These are phyloP conservation scores for Naganishia vaughanmartiniae DNA, from an alignment of 768 basidiomycete species.

Conservation along the genomic window DNA sequence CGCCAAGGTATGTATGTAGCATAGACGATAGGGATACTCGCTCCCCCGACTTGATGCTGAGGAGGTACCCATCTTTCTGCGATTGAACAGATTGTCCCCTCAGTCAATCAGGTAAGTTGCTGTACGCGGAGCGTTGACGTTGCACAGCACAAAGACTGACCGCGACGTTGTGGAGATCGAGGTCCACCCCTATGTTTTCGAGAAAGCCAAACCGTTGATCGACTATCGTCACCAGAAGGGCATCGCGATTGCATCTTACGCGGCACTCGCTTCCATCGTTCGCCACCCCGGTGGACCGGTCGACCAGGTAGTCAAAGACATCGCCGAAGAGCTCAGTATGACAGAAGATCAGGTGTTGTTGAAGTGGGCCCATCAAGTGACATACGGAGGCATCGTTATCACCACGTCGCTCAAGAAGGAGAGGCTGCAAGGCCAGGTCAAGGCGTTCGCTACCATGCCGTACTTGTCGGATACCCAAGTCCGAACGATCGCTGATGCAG, in stretches of 20 bases:
- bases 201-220: slow-evolving; percentile 38
- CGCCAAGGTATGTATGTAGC: slow-evolving; percentile 38
- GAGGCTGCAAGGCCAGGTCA: slow-evolving; percentile 8
- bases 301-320: slow-evolving; percentile 32
- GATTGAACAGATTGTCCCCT: slow-evolving; percentile 39
- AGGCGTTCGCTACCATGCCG: neutral
- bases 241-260: slow-evolving; percentile 44
- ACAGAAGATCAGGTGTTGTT: slow-evolving; percentile 41
- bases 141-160: neutral
- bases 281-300: slow-evolving; percentile 33
- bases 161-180: slow-evolving; percentile 46
- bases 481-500: neutral
- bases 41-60: neutral
- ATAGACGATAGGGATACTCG: neutral
- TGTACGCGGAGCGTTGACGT: neutral
- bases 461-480: neutral
- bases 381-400: slow-evolving; percentile 34
- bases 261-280: slow-evolving; percentile 39
- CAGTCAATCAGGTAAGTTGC: slow-evolving; percentile 49
- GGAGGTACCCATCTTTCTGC: no score
- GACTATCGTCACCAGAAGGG: slow-evolving; percentile 41
- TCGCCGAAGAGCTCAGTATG: slow-evolving; percentile 30
- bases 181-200: slow-evolving; percentile 52
- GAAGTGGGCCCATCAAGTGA: slow-evolving; percentile 38
- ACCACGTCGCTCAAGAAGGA: slow-evolving; percentile 20